These are phyloP conservation scores for Globisporangium lucens DNA, from an alignment of 352 stramenopile genomes.

Conservation along the genomic window DNA sequence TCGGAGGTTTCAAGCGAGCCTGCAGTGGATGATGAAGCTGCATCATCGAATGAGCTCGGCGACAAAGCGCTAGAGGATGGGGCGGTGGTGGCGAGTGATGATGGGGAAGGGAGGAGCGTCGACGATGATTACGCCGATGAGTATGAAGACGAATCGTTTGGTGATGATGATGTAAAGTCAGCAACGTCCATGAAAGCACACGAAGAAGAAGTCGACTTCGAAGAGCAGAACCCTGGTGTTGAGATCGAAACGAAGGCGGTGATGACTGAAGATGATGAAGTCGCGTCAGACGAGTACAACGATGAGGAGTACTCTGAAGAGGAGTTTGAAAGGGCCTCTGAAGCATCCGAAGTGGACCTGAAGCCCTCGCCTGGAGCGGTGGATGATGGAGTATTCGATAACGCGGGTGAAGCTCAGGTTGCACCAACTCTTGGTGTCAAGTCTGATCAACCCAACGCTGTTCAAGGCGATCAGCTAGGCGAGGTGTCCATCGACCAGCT, in stretches of 20 bases:
- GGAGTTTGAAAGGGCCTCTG: constrained; percentile 31
- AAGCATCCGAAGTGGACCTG: neutral
- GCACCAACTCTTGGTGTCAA: neutral
- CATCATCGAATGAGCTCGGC: neutral
- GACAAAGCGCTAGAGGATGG: neutral
- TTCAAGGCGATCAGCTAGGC: neutral
- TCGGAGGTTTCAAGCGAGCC: neutral
- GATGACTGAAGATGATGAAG: neutral
- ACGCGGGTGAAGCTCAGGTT: neutral
- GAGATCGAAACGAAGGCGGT: neutral
- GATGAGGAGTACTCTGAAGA: constrained; percentile 32
- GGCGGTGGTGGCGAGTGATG: neutral
- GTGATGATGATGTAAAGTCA: constrained; percentile 31
- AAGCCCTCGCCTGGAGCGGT: neutral
- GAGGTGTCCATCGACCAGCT: constrained; percentile 15
- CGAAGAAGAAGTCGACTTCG: neutral
- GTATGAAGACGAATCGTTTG: constrained; percentile 53
- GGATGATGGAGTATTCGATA: neutral
- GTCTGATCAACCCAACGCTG: neutral
- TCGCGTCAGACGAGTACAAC: constrained; percentile 4
- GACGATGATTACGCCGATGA: constrained; percentile 26
- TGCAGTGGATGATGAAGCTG: neutral
- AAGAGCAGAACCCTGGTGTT: neutral
- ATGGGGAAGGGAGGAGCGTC: constrained; percentile 9
- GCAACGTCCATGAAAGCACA: constrained; percentile 10